A percentile compares a stretch with the other conserved stretches of the same genome.
phyloP scores from a whole-genome alignment of 192 early-diverging fungal species.

The Endogone sp. region DNA sequence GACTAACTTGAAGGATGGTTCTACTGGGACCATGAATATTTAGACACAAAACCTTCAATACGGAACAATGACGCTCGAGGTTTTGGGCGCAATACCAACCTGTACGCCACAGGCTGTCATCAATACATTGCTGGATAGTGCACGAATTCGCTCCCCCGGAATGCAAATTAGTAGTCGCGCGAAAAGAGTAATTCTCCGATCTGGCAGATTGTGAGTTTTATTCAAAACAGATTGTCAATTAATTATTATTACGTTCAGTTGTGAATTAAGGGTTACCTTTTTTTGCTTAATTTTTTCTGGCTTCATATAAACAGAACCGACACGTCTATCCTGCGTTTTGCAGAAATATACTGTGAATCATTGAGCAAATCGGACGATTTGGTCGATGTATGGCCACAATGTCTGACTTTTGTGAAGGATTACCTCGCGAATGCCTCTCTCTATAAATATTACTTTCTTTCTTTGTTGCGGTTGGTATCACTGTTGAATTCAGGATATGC shows the following conservation, averaged over 20 bases:
- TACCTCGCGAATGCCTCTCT: slow-evolving; percentile 49
- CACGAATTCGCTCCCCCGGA: slow-evolving; percentile 38
- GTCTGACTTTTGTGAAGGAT: slow-evolving; percentile 58
- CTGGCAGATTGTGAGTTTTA: slow-evolving; percentile 50
- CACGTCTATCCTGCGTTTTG: slow-evolving; percentile 55
- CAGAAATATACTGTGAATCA: slow-evolving; percentile 55
- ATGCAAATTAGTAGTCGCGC: slow-evolving; percentile 21
- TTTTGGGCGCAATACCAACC: slow-evolving; percentile 18
- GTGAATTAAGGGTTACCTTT: too few species aligned
- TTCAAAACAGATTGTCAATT: neutral
- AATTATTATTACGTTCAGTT: neutral
- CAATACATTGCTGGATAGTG: slow-evolving; percentile 38
- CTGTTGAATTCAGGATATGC: neutral
- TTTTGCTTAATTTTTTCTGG: too few species aligned
- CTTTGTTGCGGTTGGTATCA: slow-evolving; percentile 41
- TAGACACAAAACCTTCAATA: slow-evolving; percentile 6
- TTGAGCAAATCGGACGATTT: slow-evolving; percentile 42
- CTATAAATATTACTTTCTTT: slow-evolving; percentile 58
- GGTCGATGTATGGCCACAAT: slow-evolving; percentile 55
- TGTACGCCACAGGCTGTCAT: slow-evolving; percentile 29
- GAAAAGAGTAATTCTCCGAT: slow-evolving; percentile 28
- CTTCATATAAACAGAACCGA: slow-evolving; percentile 55
- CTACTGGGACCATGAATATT: neutral
- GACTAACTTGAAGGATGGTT: neutral
- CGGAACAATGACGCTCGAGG: neutral